phyloP scores from a whole-genome alignment of 306 rosid species.

The Cucurbita argyrosperma region DNA sequence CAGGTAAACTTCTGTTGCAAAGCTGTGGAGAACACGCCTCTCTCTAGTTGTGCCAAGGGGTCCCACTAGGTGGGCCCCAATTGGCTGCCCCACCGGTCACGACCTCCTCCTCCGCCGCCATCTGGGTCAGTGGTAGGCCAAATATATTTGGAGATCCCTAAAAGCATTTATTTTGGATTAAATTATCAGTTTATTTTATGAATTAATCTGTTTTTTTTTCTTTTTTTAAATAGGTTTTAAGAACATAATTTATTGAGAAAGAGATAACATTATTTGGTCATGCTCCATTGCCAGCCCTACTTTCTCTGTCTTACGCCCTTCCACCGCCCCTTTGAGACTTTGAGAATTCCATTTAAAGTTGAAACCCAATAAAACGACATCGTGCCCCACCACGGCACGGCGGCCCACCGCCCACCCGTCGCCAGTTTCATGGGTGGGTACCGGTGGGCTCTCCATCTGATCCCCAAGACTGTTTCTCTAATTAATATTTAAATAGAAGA shows the following conservation, averaged over 20 bases:
- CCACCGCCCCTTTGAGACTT: background rate
- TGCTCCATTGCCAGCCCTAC: background rate
- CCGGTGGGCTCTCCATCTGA: background rate
- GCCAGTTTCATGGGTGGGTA: slow-evolving; percentile 1
- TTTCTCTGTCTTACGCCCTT: background rate
- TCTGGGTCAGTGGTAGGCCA: background rate
- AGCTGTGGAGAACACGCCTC: background rate
- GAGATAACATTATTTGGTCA: background rate
- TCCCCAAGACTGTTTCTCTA: background rate
- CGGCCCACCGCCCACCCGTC: background rate
- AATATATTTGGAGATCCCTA: too few species aligned
- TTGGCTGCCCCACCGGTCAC: background rate
- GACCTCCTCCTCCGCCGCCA: background rate
- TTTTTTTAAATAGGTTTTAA: too few species aligned
- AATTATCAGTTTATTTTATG: too few species aligned
- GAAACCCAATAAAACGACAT: background rate
- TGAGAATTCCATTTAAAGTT: background rate
- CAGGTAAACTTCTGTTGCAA: slow-evolving; percentile 5
- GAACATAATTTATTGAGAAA: too few species aligned
- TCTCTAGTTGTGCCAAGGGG: background rate
- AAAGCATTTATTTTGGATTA: too few species aligned
- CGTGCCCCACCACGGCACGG: background rate
- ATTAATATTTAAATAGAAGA: too few species aligned
- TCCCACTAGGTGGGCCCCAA: background rate
- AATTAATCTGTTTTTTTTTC: too few species aligned